Evolutionary conservation across 1,284 basidiomycete species (phyloP).

Genomic region (Ustilago bromivora): DNA sequence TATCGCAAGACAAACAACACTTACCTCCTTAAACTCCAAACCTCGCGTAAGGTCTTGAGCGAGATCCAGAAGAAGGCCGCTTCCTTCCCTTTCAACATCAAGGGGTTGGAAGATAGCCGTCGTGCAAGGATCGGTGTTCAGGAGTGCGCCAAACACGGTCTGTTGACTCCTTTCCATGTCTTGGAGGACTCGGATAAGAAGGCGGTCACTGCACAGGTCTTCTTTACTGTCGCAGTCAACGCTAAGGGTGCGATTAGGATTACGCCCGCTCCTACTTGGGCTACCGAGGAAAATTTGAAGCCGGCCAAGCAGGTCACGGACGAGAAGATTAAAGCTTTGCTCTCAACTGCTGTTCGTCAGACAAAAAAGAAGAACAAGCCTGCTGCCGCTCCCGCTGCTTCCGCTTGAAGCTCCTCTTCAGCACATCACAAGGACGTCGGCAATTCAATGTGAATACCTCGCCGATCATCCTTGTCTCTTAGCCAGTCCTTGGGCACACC

Average conservation of each 20-base stretch:
- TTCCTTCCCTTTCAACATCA: conserved; percentile 96
- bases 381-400: conserved; percentile 29
- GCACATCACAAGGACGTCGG: not conserved
- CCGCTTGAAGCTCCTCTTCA: conserved; percentile 13
- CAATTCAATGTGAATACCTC: not conserved
- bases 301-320: conserved; percentile 74
- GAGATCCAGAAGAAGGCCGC: conserved; percentile 98
- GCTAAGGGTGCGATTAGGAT: conserved; percentile 80
- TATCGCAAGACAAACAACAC: conserved; percentile 88
- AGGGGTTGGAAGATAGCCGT: conserved; percentile 93
- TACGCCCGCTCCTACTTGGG: conserved; percentile 89
- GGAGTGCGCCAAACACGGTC: conserved; percentile 92
- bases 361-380: conserved; percentile 85
- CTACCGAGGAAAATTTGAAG: conserved; percentile 89
- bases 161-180: conserved; percentile 90
- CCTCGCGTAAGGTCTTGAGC: conserved; percentile 90
- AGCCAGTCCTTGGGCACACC: too few relatives aligned
- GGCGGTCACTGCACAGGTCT: conserved; percentile 79
- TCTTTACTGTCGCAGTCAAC: conserved; percentile 91
- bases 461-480: not conserved
- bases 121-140: conserved; percentile 92
- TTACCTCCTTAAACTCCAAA: conserved; percentile 98
- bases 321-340: conserved; percentile 75
- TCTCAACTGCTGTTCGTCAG: conserved; percentile 84
- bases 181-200: conserved; percentile 57